A percentile compares a stretch with the other conserved stretches of the same genome.
Evolutionary conservation across 345 rosid species (phyloP).

Genomic region (Arabidopsis arenosa): DNA sequence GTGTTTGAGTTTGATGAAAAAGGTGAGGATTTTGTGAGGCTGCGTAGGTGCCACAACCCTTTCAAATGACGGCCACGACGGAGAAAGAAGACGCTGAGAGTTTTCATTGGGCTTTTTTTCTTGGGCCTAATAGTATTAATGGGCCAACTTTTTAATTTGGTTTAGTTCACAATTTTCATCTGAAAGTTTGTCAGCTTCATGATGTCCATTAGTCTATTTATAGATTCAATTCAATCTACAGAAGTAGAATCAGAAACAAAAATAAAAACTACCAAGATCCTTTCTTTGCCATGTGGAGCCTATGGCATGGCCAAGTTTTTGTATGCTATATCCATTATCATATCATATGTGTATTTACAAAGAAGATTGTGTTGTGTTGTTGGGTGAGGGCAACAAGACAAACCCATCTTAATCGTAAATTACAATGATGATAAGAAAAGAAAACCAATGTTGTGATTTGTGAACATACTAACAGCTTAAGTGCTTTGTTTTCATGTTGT

Average conservation of each 20-base stretch:
- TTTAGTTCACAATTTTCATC: neutral
- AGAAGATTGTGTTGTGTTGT: neutral
- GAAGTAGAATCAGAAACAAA: no score
- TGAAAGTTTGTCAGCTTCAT: neutral
- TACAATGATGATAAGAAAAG: neutral
- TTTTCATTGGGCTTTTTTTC: conserved; percentile 29
- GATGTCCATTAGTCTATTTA: neutral
- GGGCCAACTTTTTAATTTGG: neutral
- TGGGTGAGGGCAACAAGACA: no score
- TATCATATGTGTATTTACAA: conserved; percentile 27
- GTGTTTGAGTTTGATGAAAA: conserved; percentile 15
- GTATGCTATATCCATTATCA: conserved; percentile 8
- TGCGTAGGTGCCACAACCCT: conserved; percentile 48
- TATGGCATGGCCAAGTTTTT: conserved; percentile 27
- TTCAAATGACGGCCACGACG: conserved; percentile 44
- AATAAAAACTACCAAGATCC: conserved; percentile 6
- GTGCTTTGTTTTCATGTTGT: neutral
- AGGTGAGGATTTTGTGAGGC: conserved; percentile 50
- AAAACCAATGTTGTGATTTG: no score
- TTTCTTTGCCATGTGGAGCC: neutral
- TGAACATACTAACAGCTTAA: no score
- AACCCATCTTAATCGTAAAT: neutral
- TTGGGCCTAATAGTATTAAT: neutral
- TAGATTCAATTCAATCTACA: no score
- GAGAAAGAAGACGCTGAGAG: conserved; percentile 33